Conservation (phyloP, 305 asterid genomes). For the Fraxinus xanthoxyloides region DNA sequence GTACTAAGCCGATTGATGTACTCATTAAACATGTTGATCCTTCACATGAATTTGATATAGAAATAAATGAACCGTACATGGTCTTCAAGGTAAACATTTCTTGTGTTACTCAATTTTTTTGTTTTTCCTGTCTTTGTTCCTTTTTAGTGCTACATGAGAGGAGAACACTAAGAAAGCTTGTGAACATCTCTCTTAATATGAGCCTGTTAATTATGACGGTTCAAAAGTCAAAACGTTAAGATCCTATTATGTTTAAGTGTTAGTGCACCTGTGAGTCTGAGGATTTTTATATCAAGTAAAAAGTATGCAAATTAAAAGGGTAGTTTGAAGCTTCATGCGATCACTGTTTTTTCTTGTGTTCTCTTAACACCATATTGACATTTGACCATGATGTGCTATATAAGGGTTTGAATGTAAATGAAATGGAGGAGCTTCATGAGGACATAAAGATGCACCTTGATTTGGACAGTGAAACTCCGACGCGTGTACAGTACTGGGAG, state of each 20-base stretch:
- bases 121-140: not conserved
- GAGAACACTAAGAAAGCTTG: not conserved
- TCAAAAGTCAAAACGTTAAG: not conserved
- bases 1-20: constrained; percentile 80
- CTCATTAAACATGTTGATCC: constrained; percentile 80
- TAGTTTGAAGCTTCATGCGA: not conserved
- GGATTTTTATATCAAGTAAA: not conserved
- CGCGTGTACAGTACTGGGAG: constrained; percentile 27
- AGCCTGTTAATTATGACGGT: not conserved
- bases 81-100: constrained; percentile 58
- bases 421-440: constrained; percentile 84
- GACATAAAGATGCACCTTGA: constrained; percentile 89
- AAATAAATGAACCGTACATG: constrained; percentile 76
- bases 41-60: constrained; percentile 67
- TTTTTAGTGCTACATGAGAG: not conserved
- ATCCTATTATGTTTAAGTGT: not conserved
- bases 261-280: not conserved
- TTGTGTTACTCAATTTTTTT: not conserved
- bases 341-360: not conserved
- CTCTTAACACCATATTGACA: constrained; percentile 20
- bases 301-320: not conserved
- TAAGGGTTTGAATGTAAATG: constrained; percentile 78
- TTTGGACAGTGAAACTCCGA: constrained; percentile 72
- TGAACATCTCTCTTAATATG: not conserved
- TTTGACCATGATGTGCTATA: constrained; percentile 19